Base-by-base conservation (phyloP, 345 rosid genomes). In the Viola odorata region DNA sequence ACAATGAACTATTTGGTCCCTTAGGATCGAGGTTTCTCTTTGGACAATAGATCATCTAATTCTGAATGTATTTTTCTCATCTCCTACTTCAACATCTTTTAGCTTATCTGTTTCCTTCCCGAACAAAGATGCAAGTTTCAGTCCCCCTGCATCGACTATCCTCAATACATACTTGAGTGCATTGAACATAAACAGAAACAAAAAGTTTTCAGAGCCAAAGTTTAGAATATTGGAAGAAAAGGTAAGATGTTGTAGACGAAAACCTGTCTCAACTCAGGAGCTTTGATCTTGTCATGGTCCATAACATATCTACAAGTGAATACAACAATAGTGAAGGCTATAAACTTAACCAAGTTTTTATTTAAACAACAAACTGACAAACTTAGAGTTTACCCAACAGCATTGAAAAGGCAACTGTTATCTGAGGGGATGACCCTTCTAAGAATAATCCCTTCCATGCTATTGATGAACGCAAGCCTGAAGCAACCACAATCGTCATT, bases 341-440 rank as follows among this genome's bases (percentile, higher is more conserved):
- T 9, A 16, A 5, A 8, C 13, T 2, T 1, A 56, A 58, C 41
- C 23, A 37, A 51, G 51, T 37, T 58, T 44, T 36, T 37, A 62
- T 36, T 15, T 12, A 17, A 37, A 23, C 16, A 44, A 17, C 11
- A 40, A 38, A 37, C 40, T 55, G 16, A 8, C n/a, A 11, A 32
- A 41, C 49, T 42, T 13, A 51, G 55, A 74, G 1, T 41, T 76
- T 80, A 94, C 99, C 96, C 85, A 15, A 88, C 78, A 51, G 99
- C 96, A 70, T 90, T 94, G 80, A 90, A 94, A 56, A 94, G 90
- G 68, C 99, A 94, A 77, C 96, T 90, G 81, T 94, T 94, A 60
- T 94, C 97, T 3, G 99, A 90, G 52, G 96, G 96, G 66, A 94
- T 94, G 40, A 94, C 89, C 70, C 99, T 84, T 74, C 99, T 86